These are phyloP conservation scores for Cichorium intybus DNA, from an alignment of 140 eudicot genomes.

Conservation along the genomic window DNA sequence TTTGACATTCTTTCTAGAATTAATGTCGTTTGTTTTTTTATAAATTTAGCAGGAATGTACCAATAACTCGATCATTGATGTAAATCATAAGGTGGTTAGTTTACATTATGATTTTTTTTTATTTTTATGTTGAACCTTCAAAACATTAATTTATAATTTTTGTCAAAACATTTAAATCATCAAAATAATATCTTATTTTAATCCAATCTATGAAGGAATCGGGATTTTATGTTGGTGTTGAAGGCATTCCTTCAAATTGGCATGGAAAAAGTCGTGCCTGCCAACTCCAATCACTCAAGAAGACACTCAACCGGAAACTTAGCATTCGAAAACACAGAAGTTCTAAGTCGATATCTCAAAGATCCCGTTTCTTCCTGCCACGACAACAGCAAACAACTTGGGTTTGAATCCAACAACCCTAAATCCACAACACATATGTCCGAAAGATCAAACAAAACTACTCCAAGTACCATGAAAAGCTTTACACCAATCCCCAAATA, in stretches of 20 bases:
- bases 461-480: slow-evolving; percentile 10
- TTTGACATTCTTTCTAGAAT: background rate
- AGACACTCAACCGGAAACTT: slow-evolving; percentile 39
- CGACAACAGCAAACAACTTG: slow-evolving; percentile 51
- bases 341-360: slow-evolving; percentile 41
- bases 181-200: background rate
- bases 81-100: background rate
- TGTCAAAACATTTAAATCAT: background rate
- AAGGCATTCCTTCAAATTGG: slow-evolving; percentile 27
- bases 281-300: slow-evolving; percentile 27
- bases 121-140: background rate
- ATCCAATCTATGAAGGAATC: background rate
- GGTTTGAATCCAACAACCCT: slow-evolving; percentile 20
- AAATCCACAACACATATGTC: slow-evolving; percentile 9
- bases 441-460: slow-evolving; percentile 14
- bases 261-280: slow-evolving; percentile 33
- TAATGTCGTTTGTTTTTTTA: background rate
- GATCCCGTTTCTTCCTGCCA: slow-evolving; percentile 47
- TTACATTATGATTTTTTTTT: background rate
- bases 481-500: slow-evolving; percentile 23
- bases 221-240: slow-evolving; percentile 15
- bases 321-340: background rate
- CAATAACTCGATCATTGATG: no score
- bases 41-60: background rate
- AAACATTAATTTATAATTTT: background rate